These are phyloP conservation scores for Annulohypoxylon nitens DNA, from an alignment of 495 filamentous ascomycete genomes.

Conservation along the genomic window DNA sequence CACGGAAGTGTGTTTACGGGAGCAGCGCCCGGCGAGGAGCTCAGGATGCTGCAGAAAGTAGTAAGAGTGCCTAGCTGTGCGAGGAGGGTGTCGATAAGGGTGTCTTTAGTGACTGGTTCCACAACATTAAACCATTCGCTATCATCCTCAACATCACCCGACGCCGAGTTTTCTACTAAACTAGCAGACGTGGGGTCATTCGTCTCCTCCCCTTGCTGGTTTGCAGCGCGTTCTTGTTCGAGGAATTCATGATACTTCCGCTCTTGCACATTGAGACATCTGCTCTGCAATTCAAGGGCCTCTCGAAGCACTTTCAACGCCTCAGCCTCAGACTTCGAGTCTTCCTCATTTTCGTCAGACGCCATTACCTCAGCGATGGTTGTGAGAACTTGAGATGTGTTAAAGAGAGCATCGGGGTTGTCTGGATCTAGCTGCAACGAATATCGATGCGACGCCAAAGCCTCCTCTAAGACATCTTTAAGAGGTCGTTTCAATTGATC, in stretches of 20 bases:
- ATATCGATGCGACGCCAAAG: constrained; percentile 71
- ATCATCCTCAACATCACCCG: constrained; percentile 48
- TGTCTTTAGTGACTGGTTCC: constrained; percentile 70
- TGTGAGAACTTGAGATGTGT: constrained; percentile 74
- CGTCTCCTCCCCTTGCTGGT: constrained; percentile 15
- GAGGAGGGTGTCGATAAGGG: constrained; percentile 71
- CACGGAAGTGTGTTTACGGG: constrained; percentile 56
- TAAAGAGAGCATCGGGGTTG: constrained; percentile 76
- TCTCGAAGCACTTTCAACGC: constrained; percentile 65
- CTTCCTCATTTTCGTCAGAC: constrained; percentile 58
- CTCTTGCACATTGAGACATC: constrained; percentile 72
- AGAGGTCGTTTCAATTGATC: constrained; percentile 64
- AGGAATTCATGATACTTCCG: constrained; percentile 64
- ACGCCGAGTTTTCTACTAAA: background rate
- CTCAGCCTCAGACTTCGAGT: constrained; percentile 44
- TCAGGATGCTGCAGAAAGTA: constrained; percentile 63
- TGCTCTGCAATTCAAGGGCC: constrained; percentile 71
- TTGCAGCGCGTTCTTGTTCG: constrained; percentile 49
- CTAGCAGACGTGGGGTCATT: background rate
- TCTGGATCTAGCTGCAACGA: constrained; percentile 69
- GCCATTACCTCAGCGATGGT: constrained; percentile 72
- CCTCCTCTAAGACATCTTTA: constrained; percentile 63
- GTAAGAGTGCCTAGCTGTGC: constrained; percentile 67
- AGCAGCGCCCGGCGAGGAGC: constrained; percentile 51
- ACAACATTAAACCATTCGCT: constrained; percentile 73